Conservation (phyloP, 2,329 filamentous ascomycete genomes). For the Fusarium siculi region DNA sequence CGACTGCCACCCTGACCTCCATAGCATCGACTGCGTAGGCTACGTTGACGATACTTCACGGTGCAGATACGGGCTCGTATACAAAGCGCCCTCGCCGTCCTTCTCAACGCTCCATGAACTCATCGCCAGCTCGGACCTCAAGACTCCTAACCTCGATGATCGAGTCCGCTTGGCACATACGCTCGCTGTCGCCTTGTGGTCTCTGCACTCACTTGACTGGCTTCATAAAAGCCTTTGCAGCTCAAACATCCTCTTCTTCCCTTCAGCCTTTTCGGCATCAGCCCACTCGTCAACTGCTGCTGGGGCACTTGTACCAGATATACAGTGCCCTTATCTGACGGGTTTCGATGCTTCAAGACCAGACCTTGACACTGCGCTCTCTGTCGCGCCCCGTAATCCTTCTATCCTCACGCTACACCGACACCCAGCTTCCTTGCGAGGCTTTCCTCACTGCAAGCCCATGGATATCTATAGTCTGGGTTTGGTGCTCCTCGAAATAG, state of each 20-base stretch:
- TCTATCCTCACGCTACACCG: constrained; percentile 58
- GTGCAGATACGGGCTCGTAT: constrained; percentile 57
- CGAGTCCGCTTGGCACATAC: constrained; percentile 55
- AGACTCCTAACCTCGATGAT: constrained; percentile 58
- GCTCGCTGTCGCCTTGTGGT: constrained; percentile 58
- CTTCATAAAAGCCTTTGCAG: constrained; percentile 66
- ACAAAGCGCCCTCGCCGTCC: constrained; percentile 50
- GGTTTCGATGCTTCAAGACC: constrained; percentile 67
- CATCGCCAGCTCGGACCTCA: constrained; percentile 52
- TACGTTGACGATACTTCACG: constrained; percentile 55
- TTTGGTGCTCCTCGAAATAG: constrained; percentile 62
- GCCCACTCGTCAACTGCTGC: constrained; percentile 48
- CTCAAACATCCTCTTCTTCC: constrained; percentile 66
- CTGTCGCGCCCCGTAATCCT: constrained; percentile 56
- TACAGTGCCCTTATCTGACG: constrained; percentile 57
- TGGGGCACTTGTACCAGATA: constrained; percentile 53
- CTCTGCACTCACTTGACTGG: constrained; percentile 65
- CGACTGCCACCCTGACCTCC: constrained; percentile 57
- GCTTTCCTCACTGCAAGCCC: constrained; percentile 57
- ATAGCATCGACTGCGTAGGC: constrained; percentile 59
- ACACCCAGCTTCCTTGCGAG: constrained; percentile 56
- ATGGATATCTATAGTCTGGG: constrained; percentile 66
- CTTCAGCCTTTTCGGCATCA: constrained; percentile 51
- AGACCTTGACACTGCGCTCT: constrained; percentile 61
- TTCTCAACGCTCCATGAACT: constrained; percentile 54